Conservation (phyloP, 345 rosid genomes). For the Camelina laxa region DNA sequence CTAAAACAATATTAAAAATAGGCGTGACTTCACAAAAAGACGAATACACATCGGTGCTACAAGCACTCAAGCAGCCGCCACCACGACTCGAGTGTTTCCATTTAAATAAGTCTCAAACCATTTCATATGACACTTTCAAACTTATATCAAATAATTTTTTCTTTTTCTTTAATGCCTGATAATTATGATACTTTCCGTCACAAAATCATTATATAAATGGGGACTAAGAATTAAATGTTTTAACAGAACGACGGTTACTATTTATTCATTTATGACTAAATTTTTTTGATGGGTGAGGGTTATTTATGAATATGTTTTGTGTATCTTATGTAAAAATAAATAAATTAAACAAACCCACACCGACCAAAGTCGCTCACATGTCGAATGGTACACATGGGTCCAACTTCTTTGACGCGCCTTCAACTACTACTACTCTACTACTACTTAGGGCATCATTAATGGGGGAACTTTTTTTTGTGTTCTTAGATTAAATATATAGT, state of each 20-base stretch:
- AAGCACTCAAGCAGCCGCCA: conserved; percentile 38
- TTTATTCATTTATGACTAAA: background rate
- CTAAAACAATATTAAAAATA: background rate
- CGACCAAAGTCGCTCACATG: conserved; percentile 44
- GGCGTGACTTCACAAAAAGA: conserved; percentile 24
- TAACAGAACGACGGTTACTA: conserved; percentile 29
- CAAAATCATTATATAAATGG: background rate
- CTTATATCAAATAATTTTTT: background rate
- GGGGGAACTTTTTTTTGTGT: no score
- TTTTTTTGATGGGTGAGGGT: conserved; percentile 17
- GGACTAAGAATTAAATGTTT: conserved; percentile 13
- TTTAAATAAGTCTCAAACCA: conserved; percentile 28
- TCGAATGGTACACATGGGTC: conserved; percentile 30
- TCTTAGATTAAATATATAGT: no score
- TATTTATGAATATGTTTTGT: conserved; percentile 3
- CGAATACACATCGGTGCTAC: conserved; percentile 11
- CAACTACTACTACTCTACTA: background rate
- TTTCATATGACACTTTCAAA: conserved; percentile 19
- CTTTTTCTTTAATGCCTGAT: background rate
- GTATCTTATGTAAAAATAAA: background rate
- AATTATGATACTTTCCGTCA: conserved; percentile 2
- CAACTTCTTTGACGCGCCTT: conserved; percentile 35
- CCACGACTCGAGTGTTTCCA: conserved; percentile 26
- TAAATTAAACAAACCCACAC: background rate
- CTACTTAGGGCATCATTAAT: no score